Evolutionary conservation across 176 grass and related monocot genomes (phyloP).

Genomic region (Raddia distichophylla): DNA sequence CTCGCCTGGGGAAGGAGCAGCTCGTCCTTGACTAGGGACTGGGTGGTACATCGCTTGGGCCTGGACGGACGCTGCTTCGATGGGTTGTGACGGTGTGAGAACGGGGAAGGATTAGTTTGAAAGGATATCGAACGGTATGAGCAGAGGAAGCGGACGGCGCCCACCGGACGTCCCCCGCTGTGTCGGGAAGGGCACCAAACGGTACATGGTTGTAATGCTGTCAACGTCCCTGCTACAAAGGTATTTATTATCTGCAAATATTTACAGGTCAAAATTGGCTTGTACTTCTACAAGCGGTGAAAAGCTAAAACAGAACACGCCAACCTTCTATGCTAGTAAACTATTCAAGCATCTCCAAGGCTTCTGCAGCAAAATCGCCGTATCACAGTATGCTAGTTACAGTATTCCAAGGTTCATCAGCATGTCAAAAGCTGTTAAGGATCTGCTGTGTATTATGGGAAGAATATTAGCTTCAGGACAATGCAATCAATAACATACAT

Average conservation of each 20-base stretch:
- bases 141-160: no score
- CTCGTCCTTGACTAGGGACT: no score
- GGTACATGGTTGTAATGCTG: no score
- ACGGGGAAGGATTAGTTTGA: no score
- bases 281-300: conserved; percentile 8
- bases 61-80: no score
- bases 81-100: no score
- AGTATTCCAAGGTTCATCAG: neutral
- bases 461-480: conserved; percentile 36
- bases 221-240: neutral
- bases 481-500: neutral
- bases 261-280: conserved; percentile 48
- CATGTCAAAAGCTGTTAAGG: conserved; percentile 14
- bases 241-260: conserved; percentile 35
- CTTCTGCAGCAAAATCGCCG: neutral
- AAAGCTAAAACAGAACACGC: conserved; percentile 15
- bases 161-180: no score
- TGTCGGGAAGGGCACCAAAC: no score
- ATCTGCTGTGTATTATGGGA: conserved; percentile 10
- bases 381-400: neutral
- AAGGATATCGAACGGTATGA: no score
- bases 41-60: no score
- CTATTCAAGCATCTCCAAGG: conserved; percentile 17
- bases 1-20: no score
- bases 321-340: conserved; percentile 9